Evolutionary conservation across 352 stramenopile species (phyloP).

Genomic region (Paralagenidium karlingii): DNA sequence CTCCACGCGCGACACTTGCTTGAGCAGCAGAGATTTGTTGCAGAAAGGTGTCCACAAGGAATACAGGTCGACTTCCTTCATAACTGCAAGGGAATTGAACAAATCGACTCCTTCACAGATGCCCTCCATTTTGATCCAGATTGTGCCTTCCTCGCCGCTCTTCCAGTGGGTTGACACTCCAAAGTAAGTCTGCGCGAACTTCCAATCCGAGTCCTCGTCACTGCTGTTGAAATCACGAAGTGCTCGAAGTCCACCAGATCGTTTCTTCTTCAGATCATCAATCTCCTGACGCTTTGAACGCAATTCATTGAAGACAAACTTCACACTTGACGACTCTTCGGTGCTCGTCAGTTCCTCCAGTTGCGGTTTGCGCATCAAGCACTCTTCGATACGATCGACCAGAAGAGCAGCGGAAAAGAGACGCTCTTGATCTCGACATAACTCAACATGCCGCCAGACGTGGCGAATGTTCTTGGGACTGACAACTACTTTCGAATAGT

Average conservation of each 20-base stretch:
- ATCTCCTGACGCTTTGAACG: slow-evolving; percentile 32
- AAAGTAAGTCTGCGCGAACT: slow-evolving; percentile 64
- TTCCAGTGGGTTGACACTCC: slow-evolving; percentile 75
- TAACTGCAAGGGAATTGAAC: slow-evolving; percentile 70
- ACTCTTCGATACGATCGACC: slow-evolving; percentile 55
- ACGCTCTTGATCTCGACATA: slow-evolving; percentile 53
- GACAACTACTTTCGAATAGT: slow-evolving; percentile 44
- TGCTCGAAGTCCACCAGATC: slow-evolving; percentile 30
- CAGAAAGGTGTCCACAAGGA: slow-evolving; percentile 65
- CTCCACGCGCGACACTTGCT: slow-evolving; percentile 36
- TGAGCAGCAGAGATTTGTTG: slow-evolving; percentile 43
- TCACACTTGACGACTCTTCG: background rate
- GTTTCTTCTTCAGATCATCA: slow-evolving; percentile 36
- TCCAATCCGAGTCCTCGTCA: slow-evolving; percentile 41
- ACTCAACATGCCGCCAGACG: slow-evolving; percentile 59
- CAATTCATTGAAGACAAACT: background rate
- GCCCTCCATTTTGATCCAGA: slow-evolving; percentile 76
- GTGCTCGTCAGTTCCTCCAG: background rate
- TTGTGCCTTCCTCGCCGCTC: slow-evolving; percentile 43
- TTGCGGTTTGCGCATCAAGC: slow-evolving; percentile 16
- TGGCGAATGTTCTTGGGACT: slow-evolving; percentile 36
- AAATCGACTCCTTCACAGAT: slow-evolving; percentile 66
- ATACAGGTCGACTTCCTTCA: slow-evolving; percentile 73
- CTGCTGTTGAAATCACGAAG: slow-evolving; percentile 61
- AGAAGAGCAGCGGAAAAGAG: slow-evolving; percentile 56